phyloP scores from a whole-genome alignment of 2,329 filamentous ascomycete genomes.

The Penicillium sp. region DNA sequence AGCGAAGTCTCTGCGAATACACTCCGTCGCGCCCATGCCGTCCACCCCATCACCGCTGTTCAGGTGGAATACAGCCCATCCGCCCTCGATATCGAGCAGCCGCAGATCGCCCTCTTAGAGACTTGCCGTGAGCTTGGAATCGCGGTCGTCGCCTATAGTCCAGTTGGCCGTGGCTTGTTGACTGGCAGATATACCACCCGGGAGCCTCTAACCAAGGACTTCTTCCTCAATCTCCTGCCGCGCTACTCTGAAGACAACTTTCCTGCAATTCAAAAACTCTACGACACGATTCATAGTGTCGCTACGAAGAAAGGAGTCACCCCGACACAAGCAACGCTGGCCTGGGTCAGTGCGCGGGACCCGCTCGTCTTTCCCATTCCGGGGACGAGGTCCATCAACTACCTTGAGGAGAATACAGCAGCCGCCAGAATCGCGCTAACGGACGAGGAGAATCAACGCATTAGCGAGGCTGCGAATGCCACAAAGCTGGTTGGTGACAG shows the following conservation, averaged over 20 bases:
- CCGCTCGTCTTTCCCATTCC: conserved; percentile 66
- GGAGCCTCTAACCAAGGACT: conserved; percentile 45
- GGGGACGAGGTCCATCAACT: conserved; percentile 47
- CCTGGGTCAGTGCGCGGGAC: conserved; percentile 67
- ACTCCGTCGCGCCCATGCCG: conserved; percentile 55
- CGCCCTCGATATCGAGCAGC: conserved; percentile 53
- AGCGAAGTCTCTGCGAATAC: conserved; percentile 55
- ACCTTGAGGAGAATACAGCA: conserved; percentile 1
- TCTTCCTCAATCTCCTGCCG: conserved; percentile 54
- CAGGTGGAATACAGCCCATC: conserved; percentile 61
- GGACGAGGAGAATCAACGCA: neutral
- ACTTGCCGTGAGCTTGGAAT: conserved; percentile 41
- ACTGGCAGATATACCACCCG: conserved; percentile 46
- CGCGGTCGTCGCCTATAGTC: conserved; percentile 49
- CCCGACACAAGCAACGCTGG: conserved; percentile 62
- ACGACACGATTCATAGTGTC: conserved; percentile 55
- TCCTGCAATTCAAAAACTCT: conserved; percentile 59
- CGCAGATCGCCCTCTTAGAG: conserved; percentile 29
- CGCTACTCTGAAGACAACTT: conserved; percentile 60
- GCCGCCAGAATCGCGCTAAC: neutral
- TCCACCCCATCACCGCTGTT: conserved; percentile 56
- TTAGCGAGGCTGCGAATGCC: neutral
- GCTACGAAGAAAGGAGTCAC: conserved; percentile 61
- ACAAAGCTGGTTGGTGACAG: conserved; percentile 4
- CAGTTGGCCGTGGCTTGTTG: conserved; percentile 51